Percentiles rank a stretch among this genome's conserved stretches.
These are phyloP conservation scores for Aspergillus sp. DNA, from an alignment of 2,329 filamentous ascomycete species.

Conservation along the genomic window DNA sequence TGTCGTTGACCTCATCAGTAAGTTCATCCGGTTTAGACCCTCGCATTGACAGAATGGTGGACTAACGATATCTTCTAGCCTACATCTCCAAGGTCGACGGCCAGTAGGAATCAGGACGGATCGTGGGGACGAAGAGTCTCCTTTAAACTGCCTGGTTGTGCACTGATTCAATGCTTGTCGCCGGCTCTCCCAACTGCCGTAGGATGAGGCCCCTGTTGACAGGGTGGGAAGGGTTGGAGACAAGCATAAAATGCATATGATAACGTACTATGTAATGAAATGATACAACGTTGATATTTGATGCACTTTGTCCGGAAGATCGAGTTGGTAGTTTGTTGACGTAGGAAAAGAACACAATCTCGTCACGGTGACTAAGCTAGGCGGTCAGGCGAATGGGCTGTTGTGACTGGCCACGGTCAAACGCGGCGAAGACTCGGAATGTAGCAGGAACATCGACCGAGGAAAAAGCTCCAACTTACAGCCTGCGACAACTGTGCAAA, in stretches of 20 bases:
- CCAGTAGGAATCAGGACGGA: constrained; percentile 41
- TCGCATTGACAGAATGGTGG: neutral
- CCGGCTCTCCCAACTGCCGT: constrained; percentile 10
- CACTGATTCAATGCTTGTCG: constrained; percentile 6
- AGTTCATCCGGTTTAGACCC: constrained; percentile 18
- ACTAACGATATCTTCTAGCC: constrained; percentile 48
- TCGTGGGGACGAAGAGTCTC: constrained; percentile 32
- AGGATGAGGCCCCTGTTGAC: constrained; percentile 9
- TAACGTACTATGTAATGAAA: constrained; percentile 31
- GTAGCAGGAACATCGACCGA: neutral
- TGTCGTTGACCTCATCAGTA: constrained; percentile 71
- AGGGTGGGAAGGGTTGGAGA: constrained; percentile 6
- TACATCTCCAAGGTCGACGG: constrained; percentile 77
- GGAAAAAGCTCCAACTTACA: neutral
- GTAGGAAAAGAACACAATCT: neutral
- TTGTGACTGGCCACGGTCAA: neutral
- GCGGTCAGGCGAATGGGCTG: neutral
- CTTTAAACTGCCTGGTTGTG: constrained; percentile 25
- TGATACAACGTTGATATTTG: constrained; percentile 16
- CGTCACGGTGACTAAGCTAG: neutral
- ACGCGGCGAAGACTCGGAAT: neutral
- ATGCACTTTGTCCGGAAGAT: neutral
- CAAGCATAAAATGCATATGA: constrained; percentile 24
- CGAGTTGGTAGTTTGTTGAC: neutral
- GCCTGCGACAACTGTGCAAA: neutral